A percentile compares a stretch with the other conserved stretches of the same genome.
Evolutionary conservation across 169 alveolate genomes (phyloP).

Genomic region (Plasmodium vinckei): DNA sequence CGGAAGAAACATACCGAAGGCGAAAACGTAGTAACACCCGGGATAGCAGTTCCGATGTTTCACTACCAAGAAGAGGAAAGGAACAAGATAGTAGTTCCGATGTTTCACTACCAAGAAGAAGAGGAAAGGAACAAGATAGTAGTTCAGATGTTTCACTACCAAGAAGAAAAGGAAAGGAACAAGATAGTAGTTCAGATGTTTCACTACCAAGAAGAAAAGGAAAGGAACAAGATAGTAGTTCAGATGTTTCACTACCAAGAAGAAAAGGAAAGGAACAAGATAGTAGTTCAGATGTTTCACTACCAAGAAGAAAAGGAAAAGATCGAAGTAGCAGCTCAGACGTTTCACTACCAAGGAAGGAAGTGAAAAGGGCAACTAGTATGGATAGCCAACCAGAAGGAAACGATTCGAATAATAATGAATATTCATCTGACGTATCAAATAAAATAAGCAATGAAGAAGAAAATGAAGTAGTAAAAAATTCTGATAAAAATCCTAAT

Average conservation of each 20-base stretch:
- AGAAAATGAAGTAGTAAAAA: neutral
- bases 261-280: neutral
- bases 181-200: neutral
- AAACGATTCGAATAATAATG: neutral
- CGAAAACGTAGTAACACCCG: neutral
- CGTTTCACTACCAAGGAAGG: neutral
- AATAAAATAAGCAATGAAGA: neutral
- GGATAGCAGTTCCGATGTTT: neutral
- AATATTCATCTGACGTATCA: neutral
- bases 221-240: neutral
- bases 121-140: neutral
- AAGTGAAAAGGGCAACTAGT: neutral
- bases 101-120: neutral
- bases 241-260: neutral
- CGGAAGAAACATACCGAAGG: neutral
- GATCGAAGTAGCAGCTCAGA: neutral
- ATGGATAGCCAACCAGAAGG: neutral
- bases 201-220: neutral
- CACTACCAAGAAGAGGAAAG: neutral
- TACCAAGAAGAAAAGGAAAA: neutral
- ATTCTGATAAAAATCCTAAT: neutral
- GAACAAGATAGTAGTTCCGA: neutral
- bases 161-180: neutral
- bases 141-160: neutral
- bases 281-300: neutral